Evolutionary conservation across 306 rosid species (phyloP), one percentile per base, ranked within the genome.

Genomic region (Astragalus glycyphyllos): DNA sequence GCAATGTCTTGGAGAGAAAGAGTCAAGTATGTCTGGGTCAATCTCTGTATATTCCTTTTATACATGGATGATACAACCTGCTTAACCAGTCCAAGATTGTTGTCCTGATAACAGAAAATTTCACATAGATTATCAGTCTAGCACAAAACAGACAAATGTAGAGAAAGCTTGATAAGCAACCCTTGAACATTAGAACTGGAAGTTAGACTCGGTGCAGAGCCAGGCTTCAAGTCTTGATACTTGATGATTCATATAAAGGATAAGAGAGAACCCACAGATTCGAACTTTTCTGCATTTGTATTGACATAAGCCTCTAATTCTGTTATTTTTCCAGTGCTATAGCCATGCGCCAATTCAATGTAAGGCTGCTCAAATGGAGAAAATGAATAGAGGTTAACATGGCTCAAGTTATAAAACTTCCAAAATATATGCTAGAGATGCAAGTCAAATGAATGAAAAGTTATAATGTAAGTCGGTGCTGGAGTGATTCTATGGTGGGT

Each of bases 1-100:
- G 98, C 98, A 62, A 92, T 92, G 69, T 92, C 96, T 84, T 87
- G 94, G 51, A 92, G 92, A 55, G 94, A 92, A 77, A 92, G 94
- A 68, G 96, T 92, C 84, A 87, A 76, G 82, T 92, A 92, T 50
- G 96, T 89, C 73, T 92, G 94, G 8, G 90, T 92, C 78, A 92
- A 72, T 79, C 98, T 86, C 87, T 89, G 96, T 65, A 92, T 92
- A 83, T 92, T 92, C 29, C 84, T 82, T 82, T 92, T 92, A 75
- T 89, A 86, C 88, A 87, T 74, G 62, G 90, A 89, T 31, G 86
- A 83, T 46, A 89, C 71, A 72, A 82, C 94, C 75, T 89, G 95
- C 76, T 87, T 87, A 79, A 89, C 92, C 50, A 89, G 82, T 65
- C 96, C 96, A 65, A 87, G 81, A 78, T 92, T 92, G 90, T 79